A percentile compares a stretch with the other conserved stretches of the same genome.
Conservation (phyloP, 441 rosid species). For the Erodium moschatum region DNA sequence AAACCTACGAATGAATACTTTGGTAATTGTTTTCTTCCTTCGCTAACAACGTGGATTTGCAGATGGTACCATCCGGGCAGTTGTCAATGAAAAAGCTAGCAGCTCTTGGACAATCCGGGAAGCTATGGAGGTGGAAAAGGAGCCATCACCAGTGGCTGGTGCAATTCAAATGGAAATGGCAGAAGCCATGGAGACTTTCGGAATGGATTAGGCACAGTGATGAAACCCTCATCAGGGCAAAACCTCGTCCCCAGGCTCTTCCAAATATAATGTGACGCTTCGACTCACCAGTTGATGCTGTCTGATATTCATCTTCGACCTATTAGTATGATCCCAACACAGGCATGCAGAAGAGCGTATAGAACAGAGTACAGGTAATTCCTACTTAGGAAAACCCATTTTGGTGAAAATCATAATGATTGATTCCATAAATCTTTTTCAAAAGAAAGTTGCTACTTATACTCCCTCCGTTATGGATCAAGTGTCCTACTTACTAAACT, state of each 20-base stretch:
- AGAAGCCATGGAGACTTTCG: constrained; percentile 29
- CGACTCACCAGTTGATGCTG: constrained; percentile 20
- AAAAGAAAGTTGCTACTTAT: background rate
- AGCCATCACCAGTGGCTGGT: constrained; percentile 31
- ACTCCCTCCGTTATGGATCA: background rate
- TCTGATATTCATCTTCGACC: constrained; percentile 31
- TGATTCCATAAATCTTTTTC: background rate
- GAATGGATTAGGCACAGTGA: constrained; percentile 30
- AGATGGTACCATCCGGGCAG: constrained; percentile 29
- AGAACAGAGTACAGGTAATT: constrained; percentile 39
- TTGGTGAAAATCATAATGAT: background rate
- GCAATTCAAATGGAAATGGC: constrained; percentile 33
- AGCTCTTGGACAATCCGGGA: constrained; percentile 28
- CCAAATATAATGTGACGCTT: constrained; percentile 28
- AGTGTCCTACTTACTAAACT: background rate
- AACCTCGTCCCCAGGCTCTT: constrained; percentile 28
- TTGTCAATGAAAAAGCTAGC: constrained; percentile 25
- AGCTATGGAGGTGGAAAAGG: constrained; percentile 32
- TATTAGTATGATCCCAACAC: constrained; percentile 27
- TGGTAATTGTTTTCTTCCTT: constrained; percentile 15
- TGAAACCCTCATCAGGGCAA: constrained; percentile 25
- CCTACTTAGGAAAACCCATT: background rate
- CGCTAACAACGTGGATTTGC: constrained; percentile 17
- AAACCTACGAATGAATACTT: background rate
- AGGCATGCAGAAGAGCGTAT: constrained; percentile 24